Conservation (phyloP, 352 stramenopile genomes). For the Phytophthora uliginosa region DNA sequence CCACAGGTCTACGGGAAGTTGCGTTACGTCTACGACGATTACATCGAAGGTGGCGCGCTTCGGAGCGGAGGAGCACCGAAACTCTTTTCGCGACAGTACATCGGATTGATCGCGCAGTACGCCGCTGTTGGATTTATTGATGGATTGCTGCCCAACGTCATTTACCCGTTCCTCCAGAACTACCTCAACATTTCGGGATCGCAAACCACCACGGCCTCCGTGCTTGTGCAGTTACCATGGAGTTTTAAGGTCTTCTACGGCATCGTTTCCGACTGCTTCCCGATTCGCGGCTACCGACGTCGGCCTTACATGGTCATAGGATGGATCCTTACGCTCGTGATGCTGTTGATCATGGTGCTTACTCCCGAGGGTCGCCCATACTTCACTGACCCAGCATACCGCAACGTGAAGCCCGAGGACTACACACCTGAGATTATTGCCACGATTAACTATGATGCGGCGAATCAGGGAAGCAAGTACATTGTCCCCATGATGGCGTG, state of each 20-base stretch:
- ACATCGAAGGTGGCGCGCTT: slow-evolving; percentile 52
- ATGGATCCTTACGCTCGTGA: slow-evolving; percentile 47
- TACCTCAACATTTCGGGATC: slow-evolving; percentile 68
- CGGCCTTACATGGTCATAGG: slow-evolving; percentile 70
- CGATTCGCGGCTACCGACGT: slow-evolving; percentile 59
- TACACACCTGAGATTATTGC: slow-evolving; percentile 52
- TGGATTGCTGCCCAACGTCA: slow-evolving; percentile 51
- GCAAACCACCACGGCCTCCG: slow-evolving; percentile 48
- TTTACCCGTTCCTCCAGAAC: slow-evolving; percentile 67
- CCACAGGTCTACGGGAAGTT: slow-evolving; percentile 46
- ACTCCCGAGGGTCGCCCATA: slow-evolving; percentile 49
- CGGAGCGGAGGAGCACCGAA: slow-evolving; percentile 48
- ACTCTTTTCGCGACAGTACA: slow-evolving; percentile 55
- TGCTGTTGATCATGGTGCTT: slow-evolving; percentile 54
- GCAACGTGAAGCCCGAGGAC: slow-evolving; percentile 48
- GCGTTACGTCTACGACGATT: slow-evolving; percentile 53
- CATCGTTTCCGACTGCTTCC: slow-evolving; percentile 73
- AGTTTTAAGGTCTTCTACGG: slow-evolving; percentile 76
- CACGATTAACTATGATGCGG: slow-evolving; percentile 50
- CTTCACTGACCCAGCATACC: slow-evolving; percentile 42
- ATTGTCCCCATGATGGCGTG: slow-evolving; percentile 58
- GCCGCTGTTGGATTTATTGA: slow-evolving; percentile 63
- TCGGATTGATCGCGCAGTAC: slow-evolving; percentile 69
- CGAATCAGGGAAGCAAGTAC: slow-evolving; percentile 46
- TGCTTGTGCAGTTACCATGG: slow-evolving; percentile 62